Conservation (phyloP, 2,329 filamentous ascomycete species). For the Cryphonectria japonica region DNA sequence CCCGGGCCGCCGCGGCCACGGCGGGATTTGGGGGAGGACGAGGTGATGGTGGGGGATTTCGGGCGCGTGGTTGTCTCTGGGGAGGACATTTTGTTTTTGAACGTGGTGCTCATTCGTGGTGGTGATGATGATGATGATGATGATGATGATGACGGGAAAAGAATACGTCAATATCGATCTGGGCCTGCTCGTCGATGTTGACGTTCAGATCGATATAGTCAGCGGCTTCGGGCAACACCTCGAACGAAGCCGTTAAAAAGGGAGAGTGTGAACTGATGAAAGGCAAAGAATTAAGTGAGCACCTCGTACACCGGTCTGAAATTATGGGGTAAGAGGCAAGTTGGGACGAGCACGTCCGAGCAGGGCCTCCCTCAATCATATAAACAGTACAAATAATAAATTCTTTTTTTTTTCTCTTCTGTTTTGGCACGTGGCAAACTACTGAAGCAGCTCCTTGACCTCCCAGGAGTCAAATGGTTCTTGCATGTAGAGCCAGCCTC, state of each 20-base stretch:
- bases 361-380: neutral
- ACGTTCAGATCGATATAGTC: neutral
- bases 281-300: neutral
- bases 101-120: neutral
- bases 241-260: neutral
- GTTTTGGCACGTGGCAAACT: conserved; percentile 7
- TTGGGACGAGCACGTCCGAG: conserved; percentile 1
- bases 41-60: conserved; percentile 2
- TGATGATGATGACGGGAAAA: neutral
- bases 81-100: conserved; percentile 1
- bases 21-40: neutral
- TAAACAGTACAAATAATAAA: neutral
- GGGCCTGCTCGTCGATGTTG: neutral
- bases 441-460: neutral
- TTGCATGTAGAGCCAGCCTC: neutral
- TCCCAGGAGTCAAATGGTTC: neutral
- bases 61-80: conserved; percentile 19
- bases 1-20: conserved; percentile 14
- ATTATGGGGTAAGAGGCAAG: neutral
- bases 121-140: neutral
- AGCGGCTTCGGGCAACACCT: neutral
- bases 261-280: neutral
- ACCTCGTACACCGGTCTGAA: neutral
- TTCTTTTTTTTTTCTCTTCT: neutral
- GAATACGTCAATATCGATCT: neutral